A percentile compares a stretch with the other conserved stretches of the same genome.
These are phyloP conservation scores for Aspergillus biplanus DNA, from an alignment of 495 filamentous ascomycete species.

Conservation along the genomic window DNA sequence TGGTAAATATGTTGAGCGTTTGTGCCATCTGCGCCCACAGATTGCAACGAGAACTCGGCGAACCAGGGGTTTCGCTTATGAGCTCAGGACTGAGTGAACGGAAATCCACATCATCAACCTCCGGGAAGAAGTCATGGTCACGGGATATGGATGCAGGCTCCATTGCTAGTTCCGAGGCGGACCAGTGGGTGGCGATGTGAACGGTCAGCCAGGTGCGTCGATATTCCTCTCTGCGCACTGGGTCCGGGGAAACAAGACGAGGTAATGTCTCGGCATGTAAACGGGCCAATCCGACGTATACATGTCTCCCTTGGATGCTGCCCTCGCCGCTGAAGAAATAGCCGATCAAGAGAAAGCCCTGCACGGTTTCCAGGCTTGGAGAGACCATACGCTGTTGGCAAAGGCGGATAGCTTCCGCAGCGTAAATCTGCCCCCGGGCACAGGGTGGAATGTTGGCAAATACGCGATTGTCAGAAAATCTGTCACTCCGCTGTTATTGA, in stretches of 20 bases:
- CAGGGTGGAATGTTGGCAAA: slow-evolving; percentile 21
- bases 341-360: slow-evolving; percentile 25
- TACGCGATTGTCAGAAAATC: slow-evolving; percentile 24
- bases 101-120: slow-evolving; percentile 28
- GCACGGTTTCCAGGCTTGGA: slow-evolving; percentile 29
- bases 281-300: slow-evolving; percentile 29
- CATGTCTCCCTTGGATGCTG: slow-evolving; percentile 24
- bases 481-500: slow-evolving; percentile 8
- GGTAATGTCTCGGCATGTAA: slow-evolving; percentile 27
- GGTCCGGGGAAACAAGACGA: not conserved
- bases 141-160: slow-evolving; percentile 17
- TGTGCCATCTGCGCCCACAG: slow-evolving; percentile 34
- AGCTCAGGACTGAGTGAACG: slow-evolving; percentile 15
- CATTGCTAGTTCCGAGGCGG: slow-evolving; percentile 27
- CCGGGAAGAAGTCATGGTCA: slow-evolving; percentile 12
- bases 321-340: slow-evolving; percentile 30
- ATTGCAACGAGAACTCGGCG: slow-evolving; percentile 14
- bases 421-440: slow-evolving; percentile 23
- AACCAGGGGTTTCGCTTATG: not conserved
- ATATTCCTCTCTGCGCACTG: slow-evolving; percentile 25
- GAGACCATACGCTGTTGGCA: slow-evolving; percentile 16
- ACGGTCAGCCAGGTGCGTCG: slow-evolving; percentile 27
- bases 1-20: slow-evolving; percentile 28
- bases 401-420: slow-evolving; percentile 17
- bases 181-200: slow-evolving; percentile 29